Evolutionary conservation across 164 flowering plant species (phyloP), one percentile per base, ranked within the genome.

Genomic region (Magnolia kwangsiensis): DNA sequence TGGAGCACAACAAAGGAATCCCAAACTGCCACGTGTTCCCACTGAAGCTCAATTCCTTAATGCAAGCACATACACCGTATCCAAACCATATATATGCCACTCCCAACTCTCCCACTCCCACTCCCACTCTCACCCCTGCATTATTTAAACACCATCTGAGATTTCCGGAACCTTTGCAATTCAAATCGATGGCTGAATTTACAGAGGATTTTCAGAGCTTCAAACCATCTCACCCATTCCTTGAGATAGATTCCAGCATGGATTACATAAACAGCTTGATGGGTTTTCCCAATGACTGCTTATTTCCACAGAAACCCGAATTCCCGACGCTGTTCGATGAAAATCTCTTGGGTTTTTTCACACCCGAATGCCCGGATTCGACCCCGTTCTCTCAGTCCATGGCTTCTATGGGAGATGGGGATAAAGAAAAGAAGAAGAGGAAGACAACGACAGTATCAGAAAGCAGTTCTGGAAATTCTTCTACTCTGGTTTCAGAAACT

Each of bases 171-270:
- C 27, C 72, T 67, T 77, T 72, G 61, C 24, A 58, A 18, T 50
- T 75, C 58, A 67, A 75, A 31, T 24, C 37, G 51, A 80, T 85
- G 88, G 83, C 79, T 37, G 82, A 83, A 31, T 81, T 82, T 59
- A 59, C 73, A 49, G 79, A 63, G 61, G 70, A 63, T 64, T 50
- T 83, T 49, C 85, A 83, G 59, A 84, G 73, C 74, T 83, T 77
- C 78, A 85, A 80, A 63, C 74, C 81, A n/a, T 79, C 81, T 73
- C 72, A 71, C 14, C 51, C 79, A 20, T 76, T 76, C 79, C 68
- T 81, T 65, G 81, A 80, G 58, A 72, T 78, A 82, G 80, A 84
- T 66, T 72, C 86, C n/a, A 81, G 72, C 78, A 71, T 84, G 73
- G 87, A 87, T 69, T 59, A 81, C 18, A 61, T 81, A 27, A 80